These are phyloP conservation scores for Bipolaris cookei DNA, from an alignment of 2,329 filamentous ascomycete genomes.

Conservation along the genomic window DNA sequence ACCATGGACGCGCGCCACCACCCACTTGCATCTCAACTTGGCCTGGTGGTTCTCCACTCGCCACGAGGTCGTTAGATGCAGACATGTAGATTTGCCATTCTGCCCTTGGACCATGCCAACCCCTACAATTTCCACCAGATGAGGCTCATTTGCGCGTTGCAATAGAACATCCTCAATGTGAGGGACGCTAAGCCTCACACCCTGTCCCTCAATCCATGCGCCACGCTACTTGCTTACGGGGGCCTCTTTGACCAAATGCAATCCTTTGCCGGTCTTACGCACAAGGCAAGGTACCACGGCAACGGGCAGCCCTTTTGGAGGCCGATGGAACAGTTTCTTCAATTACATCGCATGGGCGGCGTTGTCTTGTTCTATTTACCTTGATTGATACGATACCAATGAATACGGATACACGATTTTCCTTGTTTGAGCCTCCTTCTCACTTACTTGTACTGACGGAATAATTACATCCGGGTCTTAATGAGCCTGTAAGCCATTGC, in stretches of 20 bases:
- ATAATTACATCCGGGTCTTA: constrained; percentile 10
- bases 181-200: neutral
- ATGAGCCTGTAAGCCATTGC: constrained; percentile 3
- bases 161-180: neutral
- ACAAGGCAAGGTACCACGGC: neutral
- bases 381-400: constrained; percentile 31
- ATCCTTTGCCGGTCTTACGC: neutral
- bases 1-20: neutral
- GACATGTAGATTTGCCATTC: neutral
- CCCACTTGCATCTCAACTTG: too few species aligned
- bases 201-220: neutral
- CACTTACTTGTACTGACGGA: constrained; percentile 5
- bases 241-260: neutral
- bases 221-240: neutral
- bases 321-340: neutral
- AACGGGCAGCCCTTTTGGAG: neutral
- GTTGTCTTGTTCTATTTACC: constrained; percentile 6
- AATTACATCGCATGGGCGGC: constrained; percentile 18
- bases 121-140: neutral
- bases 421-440: neutral
- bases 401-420: constrained; percentile 20
- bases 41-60: neutral
- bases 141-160: neutral
- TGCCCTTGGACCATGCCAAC: neutral
- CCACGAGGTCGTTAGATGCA: neutral